A percentile compares a stretch with the other conserved stretches of the same genome.
These are phyloP conservation scores for Epichloe typhina DNA, from an alignment of 2,329 filamentous ascomycete genomes.

Conservation along the genomic window DNA sequence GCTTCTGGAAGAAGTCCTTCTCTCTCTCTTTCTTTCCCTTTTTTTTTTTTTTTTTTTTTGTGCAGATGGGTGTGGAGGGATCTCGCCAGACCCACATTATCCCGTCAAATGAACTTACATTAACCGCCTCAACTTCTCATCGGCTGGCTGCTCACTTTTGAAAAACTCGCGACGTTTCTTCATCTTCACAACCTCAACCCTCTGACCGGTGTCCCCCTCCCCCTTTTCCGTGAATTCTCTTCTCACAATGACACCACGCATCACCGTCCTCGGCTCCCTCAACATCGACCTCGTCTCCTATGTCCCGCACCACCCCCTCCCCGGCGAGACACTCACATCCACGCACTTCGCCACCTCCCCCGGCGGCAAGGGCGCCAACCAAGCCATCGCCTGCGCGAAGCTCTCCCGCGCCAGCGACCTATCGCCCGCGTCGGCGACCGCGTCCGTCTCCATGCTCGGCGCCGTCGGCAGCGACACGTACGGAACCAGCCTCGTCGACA, in stretches of 20 bases:
- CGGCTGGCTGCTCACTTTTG: no score
- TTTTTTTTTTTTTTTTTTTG: no score
- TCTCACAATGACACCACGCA: conserved; percentile 25
- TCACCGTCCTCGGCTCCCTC: conserved; percentile 81
- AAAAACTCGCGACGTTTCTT: no score
- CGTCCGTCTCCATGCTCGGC: conserved; percentile 55
- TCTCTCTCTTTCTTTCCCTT: no score
- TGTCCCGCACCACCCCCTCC: conserved; percentile 67
- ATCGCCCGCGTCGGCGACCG: conserved; percentile 17
- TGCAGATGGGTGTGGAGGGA: no score
- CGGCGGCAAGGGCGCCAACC: conserved; percentile 92
- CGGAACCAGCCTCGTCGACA: conserved; percentile 42
- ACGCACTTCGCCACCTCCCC: conserved; percentile 66
- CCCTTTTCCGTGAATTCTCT: neutral
- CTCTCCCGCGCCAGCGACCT: conserved; percentile 46
- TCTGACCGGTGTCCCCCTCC: no score
- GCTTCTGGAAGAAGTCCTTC: no score
- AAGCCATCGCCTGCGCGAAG: conserved; percentile 79
- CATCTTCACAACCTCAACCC: no score
- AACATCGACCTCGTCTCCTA: conserved; percentile 90
- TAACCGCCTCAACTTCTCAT: no score
- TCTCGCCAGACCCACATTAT: no score
- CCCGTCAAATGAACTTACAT: no score
- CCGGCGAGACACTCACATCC: conserved; percentile 79
- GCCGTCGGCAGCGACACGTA: conserved; percentile 60